Conservation (phyloP, 306 rosid species). For the Quercus parvula region DNA sequence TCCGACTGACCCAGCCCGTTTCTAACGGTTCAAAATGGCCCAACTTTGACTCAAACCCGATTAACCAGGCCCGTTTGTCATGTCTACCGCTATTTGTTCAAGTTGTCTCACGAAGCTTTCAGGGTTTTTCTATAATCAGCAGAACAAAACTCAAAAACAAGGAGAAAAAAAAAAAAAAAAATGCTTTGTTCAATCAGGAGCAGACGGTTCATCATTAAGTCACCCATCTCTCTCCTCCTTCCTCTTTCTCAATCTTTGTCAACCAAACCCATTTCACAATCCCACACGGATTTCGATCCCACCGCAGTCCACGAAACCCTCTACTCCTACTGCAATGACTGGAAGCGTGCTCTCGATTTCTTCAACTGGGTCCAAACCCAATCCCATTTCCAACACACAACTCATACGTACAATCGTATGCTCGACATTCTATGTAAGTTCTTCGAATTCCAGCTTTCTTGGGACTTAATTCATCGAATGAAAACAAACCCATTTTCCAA, state of each 20-base stretch:
- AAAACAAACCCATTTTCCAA: slow-evolving; percentile 30
- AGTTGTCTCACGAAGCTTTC: no score
- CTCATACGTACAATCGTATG: slow-evolving; percentile 61
- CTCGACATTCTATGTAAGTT: slow-evolving; percentile 79
- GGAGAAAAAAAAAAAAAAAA: not conserved
- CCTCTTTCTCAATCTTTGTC: slow-evolving; percentile 17
- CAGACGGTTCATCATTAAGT: not conserved
- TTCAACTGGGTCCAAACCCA: slow-evolving; percentile 63
- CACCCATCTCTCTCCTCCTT: slow-evolving; percentile 5
- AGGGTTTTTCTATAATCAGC: not conserved
- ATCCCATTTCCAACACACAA: slow-evolving; percentile 46
- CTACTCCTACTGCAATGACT: slow-evolving; percentile 65
- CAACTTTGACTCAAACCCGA: no score
- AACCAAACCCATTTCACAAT: slow-evolving; percentile 19
- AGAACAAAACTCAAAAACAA: not conserved
- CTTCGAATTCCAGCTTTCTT: slow-evolving; percentile 66
- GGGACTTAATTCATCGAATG: slow-evolving; percentile 71
- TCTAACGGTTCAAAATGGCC: no score
- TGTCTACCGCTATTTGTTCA: no score
- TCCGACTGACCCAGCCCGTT: no score
- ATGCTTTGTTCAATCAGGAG: slow-evolving; percentile 29
- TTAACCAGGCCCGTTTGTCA: no score
- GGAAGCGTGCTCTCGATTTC: slow-evolving; percentile 78
- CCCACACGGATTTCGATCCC: slow-evolving; percentile 12
- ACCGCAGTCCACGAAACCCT: slow-evolving; percentile 54